Evolutionary conservation across 805 yeast species (phyloP), one percentile per base, ranked within the genome.

Genomic region (Metschnikowia chrysomelidarum): DNA sequence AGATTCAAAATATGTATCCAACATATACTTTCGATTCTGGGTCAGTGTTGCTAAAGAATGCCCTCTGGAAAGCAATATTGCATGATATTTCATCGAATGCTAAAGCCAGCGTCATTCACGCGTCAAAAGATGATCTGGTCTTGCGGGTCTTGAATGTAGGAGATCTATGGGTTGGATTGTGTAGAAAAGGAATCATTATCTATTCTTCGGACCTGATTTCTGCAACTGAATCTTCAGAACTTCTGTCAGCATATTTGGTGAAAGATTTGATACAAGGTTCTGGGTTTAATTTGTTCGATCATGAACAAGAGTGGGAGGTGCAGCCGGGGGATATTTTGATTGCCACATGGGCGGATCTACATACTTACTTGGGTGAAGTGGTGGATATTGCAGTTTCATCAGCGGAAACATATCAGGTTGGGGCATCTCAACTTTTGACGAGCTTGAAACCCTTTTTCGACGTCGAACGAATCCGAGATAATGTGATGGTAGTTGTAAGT

Each of bases 91-190:
- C n/a, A n/a, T n/a, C n/a, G n/a, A n/a, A n/a, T n/a, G n/a, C n/a
- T n/a, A n/a, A n/a, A n/a, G n/a, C n/a, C n/a, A n/a, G n/a, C n/a
- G n/a, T n/a, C n/a, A n/a, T n/a, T n/a, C n/a, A n/a, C n/a, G n/a
- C n/a, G n/a, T 17, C 40, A 16, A 24, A 12, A 18, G 22, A 30
- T 5, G 31, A 11, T 3, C 17, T 18, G 8, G 5, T 4, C 12
- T 5, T 36, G 9, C 30, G 30, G n/a, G 15, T 36, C 14, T 23
- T 30, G 9, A 16, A 7, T 12, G 6, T 31, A 8, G 34, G 32
- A 8, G 4, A 7, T 10, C 12, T 36, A 10, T 36, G 40, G 40
- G 34, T 31, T 10, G 40, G 40, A 7, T 12, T 36, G 3, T 36
- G 21, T 26, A 27, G 40, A 16, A 12, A 19, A 4, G 40, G 40